phyloP scores from a whole-genome alignment of 2,329 filamentous ascomycete species.

The Stemphylium vesicarium region DNA sequence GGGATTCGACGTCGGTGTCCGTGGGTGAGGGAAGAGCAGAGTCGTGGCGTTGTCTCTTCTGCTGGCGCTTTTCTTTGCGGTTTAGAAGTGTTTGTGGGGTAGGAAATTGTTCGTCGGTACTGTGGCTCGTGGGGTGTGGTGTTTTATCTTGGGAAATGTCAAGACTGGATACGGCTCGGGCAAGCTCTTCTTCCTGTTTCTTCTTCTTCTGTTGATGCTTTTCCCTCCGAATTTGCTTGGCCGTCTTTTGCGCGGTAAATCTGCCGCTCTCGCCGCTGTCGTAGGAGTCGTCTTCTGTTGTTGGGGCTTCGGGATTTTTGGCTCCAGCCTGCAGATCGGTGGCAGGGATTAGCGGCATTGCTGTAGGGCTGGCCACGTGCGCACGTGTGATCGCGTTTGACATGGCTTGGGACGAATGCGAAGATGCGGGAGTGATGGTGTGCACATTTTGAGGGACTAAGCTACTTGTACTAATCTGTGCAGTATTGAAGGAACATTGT shows the following conservation, averaged over 20 bases:
- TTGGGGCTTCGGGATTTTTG: slow-evolving; percentile 27
- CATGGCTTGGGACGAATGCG: slow-evolving; percentile 15
- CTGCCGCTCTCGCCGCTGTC: slow-evolving; percentile 6
- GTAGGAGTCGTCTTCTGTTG: slow-evolving; percentile 9
- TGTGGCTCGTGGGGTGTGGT: not conserved
- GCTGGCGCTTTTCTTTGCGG: slow-evolving; percentile 35
- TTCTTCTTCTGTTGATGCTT: slow-evolving; percentile 19
- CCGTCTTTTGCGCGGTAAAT: slow-evolving; percentile 14
- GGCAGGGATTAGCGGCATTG: slow-evolving; percentile 25
- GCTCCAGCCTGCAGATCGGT: slow-evolving; percentile 20
- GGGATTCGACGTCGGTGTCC: slow-evolving; percentile 26
- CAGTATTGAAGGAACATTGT: not conserved
- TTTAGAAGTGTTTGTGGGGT: slow-evolving; percentile 10
- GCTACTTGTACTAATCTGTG: not conserved
- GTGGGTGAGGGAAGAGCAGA: slow-evolving; percentile 22
- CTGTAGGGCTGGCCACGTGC: slow-evolving; percentile 39
- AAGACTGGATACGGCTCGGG: not conserved
- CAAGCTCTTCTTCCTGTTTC: not conserved
- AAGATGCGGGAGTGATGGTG: not conserved
- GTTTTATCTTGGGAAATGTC: not conserved
- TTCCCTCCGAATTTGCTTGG: slow-evolving; percentile 33
- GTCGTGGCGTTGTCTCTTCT: slow-evolving; percentile 25
- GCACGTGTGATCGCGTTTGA: slow-evolving; percentile 42
- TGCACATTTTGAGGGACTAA: not conserved
- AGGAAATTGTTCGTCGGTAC: slow-evolving; percentile 2